Evolutionary conservation across 139 green algal genomes (phyloP), one percentile per base, ranked within the genome.

Genomic region (Volvox reticuliferus): DNA sequence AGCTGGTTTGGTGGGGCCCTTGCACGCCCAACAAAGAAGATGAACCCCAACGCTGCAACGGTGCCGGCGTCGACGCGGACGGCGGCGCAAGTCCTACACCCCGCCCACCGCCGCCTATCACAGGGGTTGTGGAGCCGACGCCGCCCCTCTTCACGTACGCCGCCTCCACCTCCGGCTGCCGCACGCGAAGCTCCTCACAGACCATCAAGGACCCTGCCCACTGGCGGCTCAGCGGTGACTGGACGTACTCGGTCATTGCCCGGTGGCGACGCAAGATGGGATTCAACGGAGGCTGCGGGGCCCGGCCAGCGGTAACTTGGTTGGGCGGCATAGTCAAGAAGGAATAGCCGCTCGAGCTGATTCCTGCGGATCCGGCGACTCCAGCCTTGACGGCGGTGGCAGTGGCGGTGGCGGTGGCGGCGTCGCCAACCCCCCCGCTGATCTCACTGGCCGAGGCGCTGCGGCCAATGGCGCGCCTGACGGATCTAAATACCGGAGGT

Each of bases 211-310:
- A 28, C 50, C 18, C 13, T 2, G 44, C 28, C 20, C 55, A 36
- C 67, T 78, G 21, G 18, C 85, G 85, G 2, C 85, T 33, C 2
- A 89, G 85, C 68, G 85, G 85, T 17, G 85, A 89, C 85, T 89
- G 85, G 2, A 89, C 69, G 16, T 89, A 89, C 37, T 73, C 69
- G 18, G 26, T 19, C 17, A 33, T 14, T 1, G 17, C 12, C 1
- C 85, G 63, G 22, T 82, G 85, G 3, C 85, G 85, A 28, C 85
- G 44, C 79, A 55, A 55, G 44, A 9, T 9, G 44, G 44, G 44
- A 55, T 55, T 55, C 44, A 73, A 24, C 50, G 71, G 75, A 13
- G 71, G 26, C 28, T 79, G 32, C 14, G n/a, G 36, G 65, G 12
- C 65, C 21, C 65, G 6, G 12, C 21, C 65, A 28, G 12, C 22